Base-by-base conservation (phyloP, 768 basidiomycete species). In the Termitomyces sp. region DNA sequence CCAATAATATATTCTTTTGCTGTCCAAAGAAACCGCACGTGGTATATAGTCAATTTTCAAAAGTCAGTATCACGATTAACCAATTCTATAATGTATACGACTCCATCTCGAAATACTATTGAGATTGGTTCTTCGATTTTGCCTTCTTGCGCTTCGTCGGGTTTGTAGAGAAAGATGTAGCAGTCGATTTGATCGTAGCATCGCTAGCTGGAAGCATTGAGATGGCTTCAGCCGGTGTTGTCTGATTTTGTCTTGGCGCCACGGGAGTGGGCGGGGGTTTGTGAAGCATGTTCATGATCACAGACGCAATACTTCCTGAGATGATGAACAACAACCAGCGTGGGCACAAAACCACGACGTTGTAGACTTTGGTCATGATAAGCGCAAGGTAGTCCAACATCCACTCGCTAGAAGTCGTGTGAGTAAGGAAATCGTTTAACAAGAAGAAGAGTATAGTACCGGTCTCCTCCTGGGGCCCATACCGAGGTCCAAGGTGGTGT, bases 401-500 rank as follows among this genome's bases (percentile, higher is more conserved):
- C 67, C 74, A 85, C 75, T 91, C 91, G 55, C 90, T 92, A 60
- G 18, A 50, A 46, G 36, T 29, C 22, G 1, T 26, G 50, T 58
- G 27, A 55, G 51, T 44, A 34, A 43, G 18, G 36, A 41, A 20
- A 34, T 43, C 47, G 26, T 18, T 49, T 26, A 36, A 7, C 34
- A 20, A 46, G 14, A 43, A 27, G 37, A 43, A 34, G 18, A 55
- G 22, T 16, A 16, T 56, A 66, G 29, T 65, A 90, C 92, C 85
- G 79, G 55, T 77, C 77, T 41, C 93, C 92, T 39, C 91, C 92
- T 8, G 93, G 93, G 9, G 83, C 82, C 62, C 82, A 95, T 34
- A 74, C 65, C 12, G 84, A 76, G 16, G 72, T 71, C 94, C 93
- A 96, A 2, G 85, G 82, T 7, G 81, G 75, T n/a, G 81, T 81